These are phyloP conservation scores for Talaromyces sp. DNA, from an alignment of 2,329 filamentous ascomycete genomes.

Conservation along the genomic window DNA sequence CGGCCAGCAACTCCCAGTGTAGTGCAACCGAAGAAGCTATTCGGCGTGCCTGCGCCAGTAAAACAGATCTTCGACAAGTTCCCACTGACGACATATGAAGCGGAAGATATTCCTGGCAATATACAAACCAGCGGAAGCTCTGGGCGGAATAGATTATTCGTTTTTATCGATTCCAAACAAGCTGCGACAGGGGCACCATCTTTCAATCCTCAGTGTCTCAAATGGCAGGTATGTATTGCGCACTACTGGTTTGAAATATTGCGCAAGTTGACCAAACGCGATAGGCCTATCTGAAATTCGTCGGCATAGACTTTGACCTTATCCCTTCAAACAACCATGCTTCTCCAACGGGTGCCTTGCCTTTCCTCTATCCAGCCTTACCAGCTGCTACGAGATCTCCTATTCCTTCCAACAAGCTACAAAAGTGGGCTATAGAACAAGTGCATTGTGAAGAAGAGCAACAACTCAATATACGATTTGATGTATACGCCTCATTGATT, in stretches of 20 bases:
- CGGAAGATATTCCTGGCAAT: constrained; percentile 54
- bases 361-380: constrained; percentile 69
- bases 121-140: constrained; percentile 52
- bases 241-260: not conserved
- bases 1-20: constrained; percentile 12
- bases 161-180: constrained; percentile 69
- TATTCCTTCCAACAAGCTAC: constrained; percentile 63
- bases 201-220: constrained; percentile 89
- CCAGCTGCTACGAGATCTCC: constrained; percentile 43
- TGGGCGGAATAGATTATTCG: constrained; percentile 65
- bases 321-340: constrained; percentile 85
- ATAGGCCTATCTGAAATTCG: constrained; percentile 79
- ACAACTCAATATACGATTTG: constrained; percentile 56
- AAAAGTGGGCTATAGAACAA: constrained; percentile 63
- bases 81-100: constrained; percentile 70
- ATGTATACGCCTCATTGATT: constrained; percentile 75
- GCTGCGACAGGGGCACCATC: constrained; percentile 64
- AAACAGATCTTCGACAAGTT: constrained; percentile 81
- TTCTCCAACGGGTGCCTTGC: constrained; percentile 81
- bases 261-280: not conserved
- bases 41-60: constrained; percentile 63
- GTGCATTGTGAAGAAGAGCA: constrained; percentile 47
- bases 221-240: constrained; percentile 74
- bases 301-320: constrained; percentile 63
- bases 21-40: constrained; percentile 30